A percentile compares a stretch with the other conserved stretches of the same genome.
Conservation (phyloP, 2,329 filamentous ascomycete species). For the Fusarium brachygibbosum region DNA sequence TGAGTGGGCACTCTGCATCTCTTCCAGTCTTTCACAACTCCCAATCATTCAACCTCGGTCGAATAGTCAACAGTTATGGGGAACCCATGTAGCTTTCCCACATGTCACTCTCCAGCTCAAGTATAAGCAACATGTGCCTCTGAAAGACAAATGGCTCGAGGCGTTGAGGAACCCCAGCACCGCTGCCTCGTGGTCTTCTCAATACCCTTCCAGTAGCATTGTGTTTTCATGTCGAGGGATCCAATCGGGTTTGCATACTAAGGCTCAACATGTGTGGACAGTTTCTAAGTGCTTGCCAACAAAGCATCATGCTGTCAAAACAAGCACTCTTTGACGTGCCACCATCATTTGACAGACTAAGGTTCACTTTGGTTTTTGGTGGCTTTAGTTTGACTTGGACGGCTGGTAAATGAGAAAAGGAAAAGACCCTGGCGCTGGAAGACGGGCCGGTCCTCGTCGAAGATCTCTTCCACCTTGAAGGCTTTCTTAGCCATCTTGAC, state of each 20-base stretch:
- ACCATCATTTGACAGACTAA: slow-evolving; percentile 37
- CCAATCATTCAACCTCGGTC: slow-evolving; percentile 12
- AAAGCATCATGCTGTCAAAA: slow-evolving; percentile 35
- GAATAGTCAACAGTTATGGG: slow-evolving; percentile 19
- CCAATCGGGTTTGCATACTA: slow-evolving; percentile 15
- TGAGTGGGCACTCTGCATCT: slow-evolving; percentile 10
- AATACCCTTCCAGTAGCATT: slow-evolving; percentile 21
- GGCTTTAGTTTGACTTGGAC: slow-evolving; percentile 48
- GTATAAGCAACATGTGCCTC: neutral
- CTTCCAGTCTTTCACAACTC: slow-evolving; percentile 13
- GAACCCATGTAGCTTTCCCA: slow-evolving; percentile 15
- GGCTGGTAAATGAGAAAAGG: slow-evolving; percentile 68
- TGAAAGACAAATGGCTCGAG: slow-evolving; percentile 23
- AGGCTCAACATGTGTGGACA: slow-evolving; percentile 6
- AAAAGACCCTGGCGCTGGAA: slow-evolving; percentile 72
- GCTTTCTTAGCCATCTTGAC: slow-evolving; percentile 77
- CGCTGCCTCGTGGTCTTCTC: slow-evolving; percentile 35
- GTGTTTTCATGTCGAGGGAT: slow-evolving; percentile 2
- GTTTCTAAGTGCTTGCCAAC: slow-evolving; percentile 28
- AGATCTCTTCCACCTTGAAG: slow-evolving; percentile 73
- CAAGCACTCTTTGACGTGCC: slow-evolving; percentile 36
- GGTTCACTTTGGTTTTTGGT: slow-evolving; percentile 32
- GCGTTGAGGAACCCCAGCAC: slow-evolving; percentile 14
- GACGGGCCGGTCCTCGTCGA: slow-evolving; percentile 70
- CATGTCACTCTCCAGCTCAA: slow-evolving; percentile 15